Evolutionary conservation across 768 basidiomycete genomes (phyloP).

Genomic region (Mycena polygramma): DNA sequence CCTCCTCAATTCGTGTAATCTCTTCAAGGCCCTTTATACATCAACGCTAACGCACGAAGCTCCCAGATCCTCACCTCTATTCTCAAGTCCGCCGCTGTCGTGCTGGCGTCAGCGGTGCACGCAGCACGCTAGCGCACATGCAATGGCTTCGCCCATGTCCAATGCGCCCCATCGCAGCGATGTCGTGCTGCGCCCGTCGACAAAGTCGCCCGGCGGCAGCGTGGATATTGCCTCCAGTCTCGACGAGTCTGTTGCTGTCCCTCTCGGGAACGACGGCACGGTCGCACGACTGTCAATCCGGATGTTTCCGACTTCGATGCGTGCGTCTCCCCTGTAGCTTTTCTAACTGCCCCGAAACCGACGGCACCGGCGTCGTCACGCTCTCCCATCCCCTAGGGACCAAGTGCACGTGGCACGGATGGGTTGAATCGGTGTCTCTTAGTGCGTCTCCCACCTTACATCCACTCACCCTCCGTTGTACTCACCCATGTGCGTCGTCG

Average conservation of each 20-base stretch:
- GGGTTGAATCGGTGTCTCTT: conserved; percentile 48
- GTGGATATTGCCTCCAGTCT: conserved; percentile 30
- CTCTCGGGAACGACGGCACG: conserved; percentile 22
- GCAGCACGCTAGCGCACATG: conserved; percentile 28
- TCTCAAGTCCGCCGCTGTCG: conserved; percentile 12
- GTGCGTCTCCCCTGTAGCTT: too few species aligned
- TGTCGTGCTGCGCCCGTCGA: conserved; percentile 27
- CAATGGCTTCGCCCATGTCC: conserved; percentile 27
- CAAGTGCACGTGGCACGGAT: conserved; percentile 46
- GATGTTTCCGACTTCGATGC: conserved; percentile 33
- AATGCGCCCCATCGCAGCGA: conserved; percentile 24
- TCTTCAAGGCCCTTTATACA: not conserved
- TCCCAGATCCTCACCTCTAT: conserved; percentile 26
- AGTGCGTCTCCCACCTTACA: conserved; percentile 7
- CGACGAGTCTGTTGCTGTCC: conserved; percentile 28
- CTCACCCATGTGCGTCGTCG: conserved; percentile 32
- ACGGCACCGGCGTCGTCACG: conserved; percentile 40
- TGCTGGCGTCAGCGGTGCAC: conserved; percentile 15
- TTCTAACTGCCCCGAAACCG: conserved; percentile 6
- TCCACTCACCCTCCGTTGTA: too few species aligned
- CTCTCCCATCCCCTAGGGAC: conserved; percentile 48
- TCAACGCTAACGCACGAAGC: not conserved
- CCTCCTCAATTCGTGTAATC: conserved; percentile 8
- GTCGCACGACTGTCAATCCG: conserved; percentile 20
- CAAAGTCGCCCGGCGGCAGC: conserved; percentile 20